Base-by-base conservation (phyloP, 225 moss, liverwort and hornwort species). In the Rhytidiadelphus loreus region DNA sequence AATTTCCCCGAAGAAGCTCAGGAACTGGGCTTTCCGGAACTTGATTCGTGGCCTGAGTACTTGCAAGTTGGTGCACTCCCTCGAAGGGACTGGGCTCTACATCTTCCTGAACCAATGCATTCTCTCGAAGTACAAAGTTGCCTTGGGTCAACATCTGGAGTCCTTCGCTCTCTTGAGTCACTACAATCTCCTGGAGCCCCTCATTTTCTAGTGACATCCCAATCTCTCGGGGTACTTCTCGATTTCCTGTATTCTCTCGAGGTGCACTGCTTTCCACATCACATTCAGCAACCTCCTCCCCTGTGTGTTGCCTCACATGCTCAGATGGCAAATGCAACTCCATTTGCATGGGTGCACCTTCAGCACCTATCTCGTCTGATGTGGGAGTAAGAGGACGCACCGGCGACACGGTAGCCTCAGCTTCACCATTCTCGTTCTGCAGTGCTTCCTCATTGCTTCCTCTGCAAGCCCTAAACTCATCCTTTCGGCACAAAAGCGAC, bases 401-500 rank as follows among this genome's bases (percentile, higher is more conserved):
- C 17, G 88, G 88, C 73, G 88, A 88, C 46, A 52, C 84, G 13
- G 81, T 86, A 81, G 83, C 74, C 48, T 80, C 86, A 37, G 77
- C 86, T 88, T 91, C 91, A 77, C 70, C 72, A 74, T 82, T 85
- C 70, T 59, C 86, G 69, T 61, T 88, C 76, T 80, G 89, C 83
- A 89, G 35, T 66, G 48, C 80, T 30, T 79, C 89, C 88, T 84
- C 84, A 23, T 50, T n/a, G 81, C 86, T 82, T 69, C 81, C 77
- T 46, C 57, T 58, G 81, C 86, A 72, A 60, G 75, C 88, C 90
- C 87, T 86, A 33, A 85, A 64, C 83, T 92, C 87, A 46, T 84
- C 91, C 81, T 85, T 90, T 80, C 70, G 92, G 83, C 90, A 43
- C 90, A 92, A 64, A 41, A 92, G 62, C 88, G 86, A 88, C 91